Base-by-base conservation (phyloP, 164 flowering plant genomes). In the Houttuynia cordata region DNA sequence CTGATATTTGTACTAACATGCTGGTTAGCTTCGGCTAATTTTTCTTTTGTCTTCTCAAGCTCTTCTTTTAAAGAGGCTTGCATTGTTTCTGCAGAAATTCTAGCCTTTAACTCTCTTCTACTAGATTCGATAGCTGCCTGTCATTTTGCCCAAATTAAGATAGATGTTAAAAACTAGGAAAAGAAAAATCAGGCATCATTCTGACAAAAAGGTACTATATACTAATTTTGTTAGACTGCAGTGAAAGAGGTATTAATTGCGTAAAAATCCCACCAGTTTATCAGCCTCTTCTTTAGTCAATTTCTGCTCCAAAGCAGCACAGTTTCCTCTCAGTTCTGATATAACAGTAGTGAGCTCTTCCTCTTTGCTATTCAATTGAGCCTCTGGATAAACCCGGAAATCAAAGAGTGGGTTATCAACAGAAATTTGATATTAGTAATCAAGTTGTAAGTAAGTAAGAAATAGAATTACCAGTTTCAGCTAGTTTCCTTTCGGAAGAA, bases 321-420 rank as follows among this genome's bases (percentile, higher is more conserved):
- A 67, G 50, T 71, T 76, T 61, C 56, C 74, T 62, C 76, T 77
- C 65, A 85, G 63, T 62, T 80, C 87, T 51, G 45, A 69, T 47
- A 87, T 74, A 1, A 75, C 59, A 24, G 73, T 59, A 64, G 78
- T 81, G 63, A 85, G 42, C 41, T 90, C 93, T 40, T 80, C 92
- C 45, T 83, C 81, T 74, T 81, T 87, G 47, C 70, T 75, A 69
- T 64, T 78, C 73, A 78, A 68, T 53, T 57, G 63, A 7, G 64
- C 41, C 78, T 84, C 97, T 90, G 57, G 37, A 51, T 12, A 15
- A 51, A 10, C 20, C 49, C 13, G 19, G 3, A 47, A 14, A 23
- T 39, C 7, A 51, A 63, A 54, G 3, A 23, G 13, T 7, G 54
- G 34, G 12, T 50, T 49, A 42, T 24, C 14, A 57, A 37, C 20